phyloP scores from a whole-genome alignment of 495 filamentous ascomycete genomes.

The Pseudoneurospora amorphoporcata region DNA sequence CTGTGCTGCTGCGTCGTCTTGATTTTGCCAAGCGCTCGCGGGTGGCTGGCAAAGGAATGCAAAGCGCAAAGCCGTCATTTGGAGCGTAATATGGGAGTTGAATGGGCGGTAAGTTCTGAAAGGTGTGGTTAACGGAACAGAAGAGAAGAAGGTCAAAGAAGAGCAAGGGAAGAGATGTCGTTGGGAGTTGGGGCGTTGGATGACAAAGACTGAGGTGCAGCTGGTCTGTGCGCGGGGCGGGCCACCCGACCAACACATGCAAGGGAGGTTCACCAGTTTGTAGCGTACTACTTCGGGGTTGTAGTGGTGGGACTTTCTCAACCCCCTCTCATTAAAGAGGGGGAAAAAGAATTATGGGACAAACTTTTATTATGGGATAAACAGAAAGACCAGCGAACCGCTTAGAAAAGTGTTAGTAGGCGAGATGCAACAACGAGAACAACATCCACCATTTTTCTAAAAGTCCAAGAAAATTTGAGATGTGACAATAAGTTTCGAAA shows the following conservation, averaged over 20 bases:
- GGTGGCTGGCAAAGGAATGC: background rate
- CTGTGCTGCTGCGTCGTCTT: background rate
- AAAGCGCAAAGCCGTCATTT: background rate
- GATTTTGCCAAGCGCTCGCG: background rate
- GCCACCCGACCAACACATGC: background rate
- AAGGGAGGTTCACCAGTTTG: background rate
- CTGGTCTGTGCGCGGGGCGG: background rate
- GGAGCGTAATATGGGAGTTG: background rate
- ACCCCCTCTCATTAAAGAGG: too few relatives aligned
- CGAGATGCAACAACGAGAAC: too few relatives aligned
- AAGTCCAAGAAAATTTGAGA: too few relatives aligned
- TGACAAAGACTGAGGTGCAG: background rate
- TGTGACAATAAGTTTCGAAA: too few relatives aligned
- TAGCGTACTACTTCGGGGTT: background rate
- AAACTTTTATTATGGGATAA: too few relatives aligned
- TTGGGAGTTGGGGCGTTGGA: background rate
- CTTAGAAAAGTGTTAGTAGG: too few relatives aligned
- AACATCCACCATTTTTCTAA: too few relatives aligned
- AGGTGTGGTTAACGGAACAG: background rate
- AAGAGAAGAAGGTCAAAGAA: background rate
- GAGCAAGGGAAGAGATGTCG: background rate
- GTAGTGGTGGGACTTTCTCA: too few relatives aligned
- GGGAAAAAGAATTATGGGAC: too few relatives aligned
- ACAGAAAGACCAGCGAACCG: too few relatives aligned
- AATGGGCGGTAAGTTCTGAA: background rate